phyloP scores from a whole-genome alignment of 202 grass and related monocot species.

The Setaria viridis region DNA sequence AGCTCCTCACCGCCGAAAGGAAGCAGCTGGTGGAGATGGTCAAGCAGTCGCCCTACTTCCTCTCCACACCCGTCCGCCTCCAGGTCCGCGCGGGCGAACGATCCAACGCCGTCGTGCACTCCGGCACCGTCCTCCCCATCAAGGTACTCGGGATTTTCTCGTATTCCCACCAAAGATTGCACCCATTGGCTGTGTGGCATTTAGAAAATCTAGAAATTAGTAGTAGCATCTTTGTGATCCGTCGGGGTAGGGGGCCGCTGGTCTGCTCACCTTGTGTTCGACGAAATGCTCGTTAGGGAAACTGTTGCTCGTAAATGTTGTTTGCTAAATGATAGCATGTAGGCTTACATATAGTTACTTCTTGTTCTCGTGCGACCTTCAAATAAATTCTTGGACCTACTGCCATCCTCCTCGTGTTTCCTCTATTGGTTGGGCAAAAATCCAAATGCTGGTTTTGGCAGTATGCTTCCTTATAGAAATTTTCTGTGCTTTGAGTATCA shows the following conservation, averaged over 20 bases:
- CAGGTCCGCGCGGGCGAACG: conserved; percentile 85
- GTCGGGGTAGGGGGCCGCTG: background rate
- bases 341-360: background rate
- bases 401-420: background rate
- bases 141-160: conserved; percentile 48
- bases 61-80: conserved; percentile 78
- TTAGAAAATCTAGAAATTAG: background rate
- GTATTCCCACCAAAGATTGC: background rate
- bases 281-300: conserved; percentile 26
- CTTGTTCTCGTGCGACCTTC: background rate
- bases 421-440: background rate
- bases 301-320: background rate
- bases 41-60: conserved; percentile 90
- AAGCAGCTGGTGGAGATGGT: conserved; percentile 81
- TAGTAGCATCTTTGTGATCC: background rate
- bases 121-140: conserved; percentile 80
- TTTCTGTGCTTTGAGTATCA: background rate
- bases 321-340: conserved; percentile 5
- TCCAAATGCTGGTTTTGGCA: background rate
- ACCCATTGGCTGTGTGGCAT: background rate
- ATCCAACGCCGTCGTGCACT: conserved; percentile 72
- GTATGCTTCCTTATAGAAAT: background rate
- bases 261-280: conserved; percentile 21
- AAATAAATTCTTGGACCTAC: background rate
- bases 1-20: conserved; percentile 74